Evolutionary conservation across 2,329 filamentous ascomycete species (phyloP).

Genomic region (Ophiostoma ulmi): DNA sequence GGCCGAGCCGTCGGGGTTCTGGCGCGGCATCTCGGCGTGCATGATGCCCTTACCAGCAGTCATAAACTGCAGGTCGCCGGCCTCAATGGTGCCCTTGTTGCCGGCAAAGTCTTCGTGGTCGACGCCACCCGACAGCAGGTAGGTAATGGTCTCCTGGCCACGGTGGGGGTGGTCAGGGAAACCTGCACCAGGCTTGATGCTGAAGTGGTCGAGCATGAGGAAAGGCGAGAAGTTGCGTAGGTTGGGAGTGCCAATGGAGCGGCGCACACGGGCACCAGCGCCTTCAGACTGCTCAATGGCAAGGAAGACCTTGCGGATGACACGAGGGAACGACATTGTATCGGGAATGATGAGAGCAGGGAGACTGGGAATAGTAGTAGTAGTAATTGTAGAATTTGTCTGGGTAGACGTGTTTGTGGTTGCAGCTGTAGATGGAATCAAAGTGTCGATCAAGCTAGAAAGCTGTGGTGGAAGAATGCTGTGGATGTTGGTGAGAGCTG

Average conservation of each 20-base stretch:
- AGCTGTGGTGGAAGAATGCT: constrained; percentile 25
- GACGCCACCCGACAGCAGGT: constrained; percentile 76
- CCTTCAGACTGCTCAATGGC: constrained; percentile 85
- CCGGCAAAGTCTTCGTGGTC: constrained; percentile 93
- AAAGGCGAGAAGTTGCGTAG: constrained; percentile 87
- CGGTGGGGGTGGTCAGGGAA: constrained; percentile 85
- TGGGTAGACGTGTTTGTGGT: not conserved
- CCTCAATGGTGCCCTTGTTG: constrained; percentile 72
- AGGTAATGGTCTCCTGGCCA: constrained; percentile 84
- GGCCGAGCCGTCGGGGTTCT: constrained; percentile 66
- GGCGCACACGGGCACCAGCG: constrained; percentile 77
- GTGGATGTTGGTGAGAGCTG: constrained; percentile 29
- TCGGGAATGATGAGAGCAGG: constrained; percentile 6
- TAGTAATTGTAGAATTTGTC: constrained; percentile 4
- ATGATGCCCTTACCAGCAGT: constrained; percentile 87
- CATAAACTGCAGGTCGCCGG: constrained; percentile 97
- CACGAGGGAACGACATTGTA: constrained; percentile 62
- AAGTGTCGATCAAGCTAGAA: not conserved
- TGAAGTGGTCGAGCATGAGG: constrained; percentile 94
- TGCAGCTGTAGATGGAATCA: not conserved
- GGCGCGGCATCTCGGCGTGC: constrained; percentile 89
- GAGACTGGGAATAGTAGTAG: not conserved
- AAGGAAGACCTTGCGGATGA: constrained; percentile 76
- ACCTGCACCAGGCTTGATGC: constrained; percentile 70
- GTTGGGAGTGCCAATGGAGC: constrained; percentile 78